These are phyloP conservation scores for Puccinia novopanici DNA, from an alignment of 1,284 basidiomycete genomes.

Conservation along the genomic window DNA sequence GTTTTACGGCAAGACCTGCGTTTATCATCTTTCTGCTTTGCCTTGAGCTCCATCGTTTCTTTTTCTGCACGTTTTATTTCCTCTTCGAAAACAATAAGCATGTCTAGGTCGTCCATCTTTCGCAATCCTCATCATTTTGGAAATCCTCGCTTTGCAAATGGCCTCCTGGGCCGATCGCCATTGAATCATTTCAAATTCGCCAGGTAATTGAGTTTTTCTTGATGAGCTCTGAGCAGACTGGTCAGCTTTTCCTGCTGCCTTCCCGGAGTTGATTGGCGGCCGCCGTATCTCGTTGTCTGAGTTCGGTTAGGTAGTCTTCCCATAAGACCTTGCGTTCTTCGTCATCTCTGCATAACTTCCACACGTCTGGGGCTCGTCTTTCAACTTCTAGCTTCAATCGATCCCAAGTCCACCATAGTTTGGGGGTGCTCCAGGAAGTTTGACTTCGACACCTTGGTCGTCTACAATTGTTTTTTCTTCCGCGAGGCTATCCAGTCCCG, in stretches of 20 bases:
- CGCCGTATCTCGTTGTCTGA: conserved; percentile 81
- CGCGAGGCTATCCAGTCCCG: conserved; percentile 52
- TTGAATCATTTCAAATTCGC: conserved; percentile 66
- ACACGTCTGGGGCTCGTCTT: conserved; percentile 59
- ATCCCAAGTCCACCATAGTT: conserved; percentile 58
- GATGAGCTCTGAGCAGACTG: conserved; percentile 40
- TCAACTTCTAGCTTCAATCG: conserved; percentile 53
- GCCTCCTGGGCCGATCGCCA: conserved; percentile 79
- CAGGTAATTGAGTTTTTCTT: conserved; percentile 45
- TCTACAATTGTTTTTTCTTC: conserved; percentile 52
- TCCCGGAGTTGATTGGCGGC: conserved; percentile 57
- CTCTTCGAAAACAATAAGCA: conserved; percentile 86
- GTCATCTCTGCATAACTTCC: conserved; percentile 79
- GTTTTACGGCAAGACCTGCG: conserved; percentile 79
- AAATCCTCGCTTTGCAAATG: conserved; percentile 76
- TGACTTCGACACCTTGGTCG: conserved; percentile 53
- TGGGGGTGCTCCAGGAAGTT: conserved; percentile 54
- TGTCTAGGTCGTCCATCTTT: conserved; percentile 80
- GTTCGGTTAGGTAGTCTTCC: conserved; percentile 80
- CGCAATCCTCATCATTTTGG: conserved; percentile 72
- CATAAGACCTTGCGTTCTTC: conserved; percentile 80
- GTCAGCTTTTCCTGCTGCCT: conserved; percentile 49
- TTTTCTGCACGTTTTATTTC: conserved; percentile 81
- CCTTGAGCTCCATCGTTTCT: conserved; percentile 80
- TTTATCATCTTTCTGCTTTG: conserved; percentile 76